These are phyloP conservation scores for Saccharomyces paradoxus DNA, from an alignment of 805 yeast genomes.

Conservation along the genomic window DNA sequence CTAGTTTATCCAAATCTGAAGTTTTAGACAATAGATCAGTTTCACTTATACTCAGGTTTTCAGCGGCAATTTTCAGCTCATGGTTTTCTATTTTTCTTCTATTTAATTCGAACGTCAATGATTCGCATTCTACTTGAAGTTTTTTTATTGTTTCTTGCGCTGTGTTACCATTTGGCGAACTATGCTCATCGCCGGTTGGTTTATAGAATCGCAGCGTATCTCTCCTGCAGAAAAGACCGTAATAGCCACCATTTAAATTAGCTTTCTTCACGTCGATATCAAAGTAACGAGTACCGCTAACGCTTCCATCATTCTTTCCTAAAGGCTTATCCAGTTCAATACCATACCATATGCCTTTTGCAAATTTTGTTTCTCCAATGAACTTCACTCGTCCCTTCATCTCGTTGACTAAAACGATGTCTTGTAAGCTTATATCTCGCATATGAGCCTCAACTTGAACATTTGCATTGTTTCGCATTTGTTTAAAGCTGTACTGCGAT, in stretches of 20 bases:
- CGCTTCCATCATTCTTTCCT: conserved; percentile 76
- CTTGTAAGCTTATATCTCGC: conserved; percentile 7
- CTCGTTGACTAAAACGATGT: conserved; percentile 33
- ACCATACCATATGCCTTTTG: conserved; percentile 72
- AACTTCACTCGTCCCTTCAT: conserved; percentile 41
- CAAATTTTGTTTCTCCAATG: conserved; percentile 49
- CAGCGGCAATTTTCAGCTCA: conserved; percentile 9
- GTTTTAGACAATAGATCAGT: conserved; percentile 17
- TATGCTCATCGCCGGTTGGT: neutral
- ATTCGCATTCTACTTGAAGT: conserved; percentile 37
- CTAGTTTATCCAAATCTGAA: conserved; percentile 27
- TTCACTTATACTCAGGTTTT: conserved; percentile 11
- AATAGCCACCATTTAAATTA: neutral
- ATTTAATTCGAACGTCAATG: conserved; percentile 21
- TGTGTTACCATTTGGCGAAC: conserved; percentile 4
- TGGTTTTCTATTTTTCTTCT: conserved; percentile 17
- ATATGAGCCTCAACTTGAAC: neutral
- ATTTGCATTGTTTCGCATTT: neutral
- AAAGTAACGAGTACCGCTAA: conserved; percentile 55
- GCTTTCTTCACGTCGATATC: conserved; percentile 27
- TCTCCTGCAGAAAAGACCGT: neutral
- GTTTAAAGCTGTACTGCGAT: neutral
- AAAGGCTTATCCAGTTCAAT: conserved; percentile 64
- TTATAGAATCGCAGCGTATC: neutral
- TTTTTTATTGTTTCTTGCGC: conserved; percentile 32